Percentiles rank a stretch among this genome's conserved stretches.
Evolutionary conservation across 345 rosid genomes (phyloP).

Genomic region (Anacardium occidentale): DNA sequence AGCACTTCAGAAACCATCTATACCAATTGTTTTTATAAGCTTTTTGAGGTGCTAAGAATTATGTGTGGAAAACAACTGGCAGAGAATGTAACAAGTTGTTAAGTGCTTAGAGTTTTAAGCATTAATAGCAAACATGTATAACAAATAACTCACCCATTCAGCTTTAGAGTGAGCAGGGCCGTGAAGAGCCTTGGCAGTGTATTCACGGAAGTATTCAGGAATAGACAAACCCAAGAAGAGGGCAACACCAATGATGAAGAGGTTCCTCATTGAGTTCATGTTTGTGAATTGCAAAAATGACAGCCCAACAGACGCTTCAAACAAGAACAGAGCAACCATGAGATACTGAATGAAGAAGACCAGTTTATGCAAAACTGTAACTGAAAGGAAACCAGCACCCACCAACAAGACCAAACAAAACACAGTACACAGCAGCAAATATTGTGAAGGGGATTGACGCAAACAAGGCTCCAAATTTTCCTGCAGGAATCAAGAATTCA

Average conservation of each 20-base stretch:
- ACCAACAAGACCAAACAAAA: conserved; percentile 93
- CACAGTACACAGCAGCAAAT: conserved; percentile 87
- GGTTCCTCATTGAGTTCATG: conserved; percentile 98
- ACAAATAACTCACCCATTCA: conserved; percentile 61
- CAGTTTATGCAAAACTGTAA: neutral
- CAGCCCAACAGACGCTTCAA: conserved; percentile 86
- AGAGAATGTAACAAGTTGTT: neutral
- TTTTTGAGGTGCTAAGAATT: too few relatives aligned
- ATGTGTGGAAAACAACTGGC: too few relatives aligned
- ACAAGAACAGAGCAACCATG: conserved; percentile 2
- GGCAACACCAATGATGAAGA: conserved; percentile 80
- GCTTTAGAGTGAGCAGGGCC: conserved; percentile 90
- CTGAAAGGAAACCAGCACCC: conserved; percentile 13
- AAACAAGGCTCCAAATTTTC: conserved; percentile 94
- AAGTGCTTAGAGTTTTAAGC: neutral
- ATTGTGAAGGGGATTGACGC: conserved; percentile 95
- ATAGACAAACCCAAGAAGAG: conserved; percentile 85
- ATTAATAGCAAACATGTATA: neutral
- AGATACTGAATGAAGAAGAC: neutral
- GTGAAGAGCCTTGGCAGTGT: conserved; percentile 71
- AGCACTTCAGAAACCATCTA: too few relatives aligned
- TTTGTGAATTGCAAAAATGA: conserved; percentile 96
- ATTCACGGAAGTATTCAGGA: conserved; percentile 87
- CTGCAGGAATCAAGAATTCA: conserved; percentile 34
- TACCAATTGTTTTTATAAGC: too few relatives aligned